Evolutionary conservation across 192 early-diverging fungal species (phyloP), one percentile per base, ranked within the genome.

Genomic region (Coemansia sp.): DNA sequence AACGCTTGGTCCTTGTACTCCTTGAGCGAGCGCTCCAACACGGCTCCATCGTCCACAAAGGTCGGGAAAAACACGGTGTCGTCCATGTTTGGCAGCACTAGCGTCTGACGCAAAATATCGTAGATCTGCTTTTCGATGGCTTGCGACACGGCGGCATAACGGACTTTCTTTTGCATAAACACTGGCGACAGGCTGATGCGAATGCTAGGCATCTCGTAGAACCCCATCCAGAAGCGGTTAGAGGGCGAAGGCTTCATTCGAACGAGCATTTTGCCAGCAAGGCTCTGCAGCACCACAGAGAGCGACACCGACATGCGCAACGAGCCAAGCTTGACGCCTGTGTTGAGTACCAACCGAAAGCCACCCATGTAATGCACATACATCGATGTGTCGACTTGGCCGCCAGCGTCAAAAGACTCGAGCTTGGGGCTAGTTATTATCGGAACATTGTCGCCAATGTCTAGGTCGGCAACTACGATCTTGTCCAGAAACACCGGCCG

Each of bases 61-160:
- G 85, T 72, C 27, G 84, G 79, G 67, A 86, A 90, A 62, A 94
- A 94, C 12, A 86, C 78, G 1, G 91, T 83, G 61, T 94, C 90
- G 62, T 96, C 94, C 87, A 96, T 88, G 54, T 94, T 88, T 4
- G 94, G 94, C 55, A 93, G 70, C 10, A 96, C 88, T 61, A 96
- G 74, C 17, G 84, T 87, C 60, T 87, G 86, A 4, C 87, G 81
- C 32, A 96, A 77, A 24, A 89, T 86, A 33, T 93, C 90, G 65
- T 90, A 86, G 57, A 96, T 86, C 56, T 91, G 84, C 63, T 86
- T 82, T 67, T 93, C 91, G 53, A 96, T 93, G 7, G 90, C 88
- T 62, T 90, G 87, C 44, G 89, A 88, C n/a, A 96, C 86, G 58
- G 88, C 71, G 6, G 83, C 82, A 12, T 93, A 84, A 59, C 83